phyloP scores from a whole-genome alignment of 2,329 filamentous ascomycete species.

The Colletotrichum navitas region DNA sequence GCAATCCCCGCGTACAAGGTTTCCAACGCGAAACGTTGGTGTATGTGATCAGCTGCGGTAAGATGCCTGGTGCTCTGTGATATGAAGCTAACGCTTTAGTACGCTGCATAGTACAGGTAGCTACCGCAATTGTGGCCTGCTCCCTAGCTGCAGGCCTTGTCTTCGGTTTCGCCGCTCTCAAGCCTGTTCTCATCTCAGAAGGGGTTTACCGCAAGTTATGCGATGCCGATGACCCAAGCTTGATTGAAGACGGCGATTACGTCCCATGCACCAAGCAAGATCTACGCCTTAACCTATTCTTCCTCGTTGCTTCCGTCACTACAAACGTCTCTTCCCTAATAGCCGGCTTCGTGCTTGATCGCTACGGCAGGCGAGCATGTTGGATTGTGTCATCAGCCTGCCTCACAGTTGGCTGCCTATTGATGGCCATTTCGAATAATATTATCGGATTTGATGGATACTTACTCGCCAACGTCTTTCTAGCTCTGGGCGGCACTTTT shows the following conservation, averaged over 20 bases:
- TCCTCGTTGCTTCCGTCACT: conserved; percentile 87
- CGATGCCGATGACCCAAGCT: conserved; percentile 45
- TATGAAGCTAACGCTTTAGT: conserved; percentile 14
- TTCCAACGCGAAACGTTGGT: conserved; percentile 46
- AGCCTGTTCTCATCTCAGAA: conserved; percentile 81
- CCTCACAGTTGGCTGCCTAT: conserved; percentile 74
- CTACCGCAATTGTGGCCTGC: conserved; percentile 77
- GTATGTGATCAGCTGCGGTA: conserved; percentile 39
- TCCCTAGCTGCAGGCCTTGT: conserved; percentile 81
- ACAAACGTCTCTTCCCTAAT: conserved; percentile 90
- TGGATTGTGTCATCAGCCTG: conserved; percentile 78
- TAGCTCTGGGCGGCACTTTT: conserved; percentile 85
- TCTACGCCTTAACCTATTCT: conserved; percentile 86
- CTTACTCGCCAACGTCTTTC: conserved; percentile 79
- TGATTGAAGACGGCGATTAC: conserved; percentile 45
- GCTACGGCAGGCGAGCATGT: conserved; percentile 83
- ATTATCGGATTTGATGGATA: conserved; percentile 79
- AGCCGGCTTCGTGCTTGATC: conserved; percentile 86
- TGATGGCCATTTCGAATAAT: conserved; percentile 76
- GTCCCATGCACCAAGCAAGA: conserved; percentile 58
- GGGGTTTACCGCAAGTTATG: conserved; percentile 78
- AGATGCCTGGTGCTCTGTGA: too few species aligned
- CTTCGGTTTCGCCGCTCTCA: conserved; percentile 90
- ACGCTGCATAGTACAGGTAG: conserved; percentile 74
- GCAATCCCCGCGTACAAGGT: conserved; percentile 50